phyloP scores from a whole-genome alignment of 306 rosid species.

The Echinosophora koreensis region DNA sequence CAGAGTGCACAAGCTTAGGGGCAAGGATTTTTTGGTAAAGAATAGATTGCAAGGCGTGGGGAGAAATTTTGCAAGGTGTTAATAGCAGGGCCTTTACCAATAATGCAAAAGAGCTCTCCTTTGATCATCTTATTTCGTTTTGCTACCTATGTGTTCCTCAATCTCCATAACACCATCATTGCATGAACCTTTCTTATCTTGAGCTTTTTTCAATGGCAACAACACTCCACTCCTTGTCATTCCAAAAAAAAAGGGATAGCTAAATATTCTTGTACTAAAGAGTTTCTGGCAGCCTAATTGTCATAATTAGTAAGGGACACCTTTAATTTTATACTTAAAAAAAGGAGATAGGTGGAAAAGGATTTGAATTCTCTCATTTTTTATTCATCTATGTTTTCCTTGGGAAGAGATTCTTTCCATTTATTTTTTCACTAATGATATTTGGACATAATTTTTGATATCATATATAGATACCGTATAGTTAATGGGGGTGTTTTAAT shows the following conservation, averaged over 20 bases:
- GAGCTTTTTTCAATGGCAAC: slow-evolving; percentile 54
- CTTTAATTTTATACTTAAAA: not conserved
- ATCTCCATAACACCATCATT: slow-evolving; percentile 61
- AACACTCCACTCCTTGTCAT: slow-evolving; percentile 46
- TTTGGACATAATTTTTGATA: no score
- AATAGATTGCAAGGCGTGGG: no score
- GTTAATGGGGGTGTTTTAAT: no score
- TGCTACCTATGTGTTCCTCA: slow-evolving; percentile 50
- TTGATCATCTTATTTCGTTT: slow-evolving; percentile 53
- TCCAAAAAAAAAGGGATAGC: slow-evolving; percentile 36
- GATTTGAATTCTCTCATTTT: no score
- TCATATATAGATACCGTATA: no score
- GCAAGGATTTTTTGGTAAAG: no score
- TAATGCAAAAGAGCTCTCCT: slow-evolving; percentile 55
- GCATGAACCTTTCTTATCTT: slow-evolving; percentile 45
- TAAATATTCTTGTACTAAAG: slow-evolving; percentile 50
- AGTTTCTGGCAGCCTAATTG: slow-evolving; percentile 36
- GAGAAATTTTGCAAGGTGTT: no score
- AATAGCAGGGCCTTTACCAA: no score
- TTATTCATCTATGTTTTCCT: no score
- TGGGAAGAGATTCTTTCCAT: no score
- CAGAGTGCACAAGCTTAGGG: no score
- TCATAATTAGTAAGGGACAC: slow-evolving; percentile 47
- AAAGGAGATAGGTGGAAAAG: slow-evolving; percentile 18
- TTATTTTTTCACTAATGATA: no score